phyloP scores from a whole-genome alignment of 2,329 filamentous ascomycete species.

The Coniochaeta prunicola region DNA sequence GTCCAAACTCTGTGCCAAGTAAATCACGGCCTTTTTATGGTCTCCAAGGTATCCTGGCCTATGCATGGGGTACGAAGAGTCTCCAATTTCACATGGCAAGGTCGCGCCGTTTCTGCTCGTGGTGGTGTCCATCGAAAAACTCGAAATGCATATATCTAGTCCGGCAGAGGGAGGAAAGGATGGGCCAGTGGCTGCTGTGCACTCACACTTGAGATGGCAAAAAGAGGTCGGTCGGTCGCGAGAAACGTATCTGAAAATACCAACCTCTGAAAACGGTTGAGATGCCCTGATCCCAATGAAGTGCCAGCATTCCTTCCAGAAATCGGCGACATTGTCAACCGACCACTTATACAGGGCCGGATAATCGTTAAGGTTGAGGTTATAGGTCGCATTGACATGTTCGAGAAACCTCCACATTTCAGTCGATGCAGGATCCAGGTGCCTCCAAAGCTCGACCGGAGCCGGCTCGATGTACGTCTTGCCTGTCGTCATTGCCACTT shows the following conservation, averaged over 20 bases:
- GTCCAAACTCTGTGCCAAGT: no score
- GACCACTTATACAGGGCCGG: conserved; percentile 81
- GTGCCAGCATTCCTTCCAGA: conserved; percentile 84
- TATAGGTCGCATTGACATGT: conserved; percentile 60
- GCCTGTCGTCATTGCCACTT: neutral
- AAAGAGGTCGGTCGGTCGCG: neutral
- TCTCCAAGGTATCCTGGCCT: no score
- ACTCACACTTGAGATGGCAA: neutral
- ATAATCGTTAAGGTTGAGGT: conserved; percentile 57
- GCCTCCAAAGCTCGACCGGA: conserved; percentile 59
- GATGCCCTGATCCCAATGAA: conserved; percentile 71
- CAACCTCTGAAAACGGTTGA: conserved; percentile 51
- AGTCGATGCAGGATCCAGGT: conserved; percentile 58
- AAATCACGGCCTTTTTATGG: no score
- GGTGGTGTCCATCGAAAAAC: neutral
- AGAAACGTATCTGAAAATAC: conserved; percentile 11
- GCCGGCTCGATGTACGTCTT: neutral
- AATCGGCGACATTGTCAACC: conserved; percentile 62
- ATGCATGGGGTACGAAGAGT: no score
- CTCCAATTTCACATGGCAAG: no score
- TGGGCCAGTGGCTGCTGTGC: neutral
- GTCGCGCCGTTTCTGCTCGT: neutral
- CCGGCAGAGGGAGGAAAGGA: neutral
- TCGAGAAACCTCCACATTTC: conserved; percentile 67
- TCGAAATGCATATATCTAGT: neutral